A percentile compares a stretch with the other conserved stretches of the same genome.
Evolutionary conservation across 1,284 basidiomycete genomes (phyloP).

Genomic region (Apiotrichum brassicae): DNA sequence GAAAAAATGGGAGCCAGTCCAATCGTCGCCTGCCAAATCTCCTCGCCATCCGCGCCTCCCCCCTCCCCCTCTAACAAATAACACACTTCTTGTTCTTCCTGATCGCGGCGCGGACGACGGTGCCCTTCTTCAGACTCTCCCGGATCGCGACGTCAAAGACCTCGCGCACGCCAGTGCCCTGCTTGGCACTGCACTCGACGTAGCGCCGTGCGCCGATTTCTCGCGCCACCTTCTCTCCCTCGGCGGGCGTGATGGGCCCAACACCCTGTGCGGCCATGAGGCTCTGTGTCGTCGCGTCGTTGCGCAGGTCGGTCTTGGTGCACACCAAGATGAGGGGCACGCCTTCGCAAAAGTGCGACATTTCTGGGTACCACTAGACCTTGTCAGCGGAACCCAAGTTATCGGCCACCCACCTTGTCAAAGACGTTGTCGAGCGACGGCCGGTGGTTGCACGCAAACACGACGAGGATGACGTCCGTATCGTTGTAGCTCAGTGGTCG

Average conservation of each 20-base stretch:
- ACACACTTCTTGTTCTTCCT: slow-evolving; percentile 72
- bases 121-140: slow-evolving; percentile 67
- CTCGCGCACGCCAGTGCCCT: slow-evolving; percentile 78
- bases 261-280: slow-evolving; percentile 90
- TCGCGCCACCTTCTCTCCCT: slow-evolving; percentile 70
- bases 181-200: slow-evolving; percentile 90
- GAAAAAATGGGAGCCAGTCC: no score
- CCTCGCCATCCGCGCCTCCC: neutral
- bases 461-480: slow-evolving; percentile 91
- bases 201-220: slow-evolving; percentile 90
- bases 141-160: slow-evolving; percentile 86
- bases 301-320: slow-evolving; percentile 86
- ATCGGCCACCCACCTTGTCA: slow-evolving; percentile 53
- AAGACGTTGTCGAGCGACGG: slow-evolving; percentile 87
- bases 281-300: slow-evolving; percentile 78
- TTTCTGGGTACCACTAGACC: slow-evolving; percentile 89
- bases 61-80: slow-evolving; percentile 53
- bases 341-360: slow-evolving; percentile 92
- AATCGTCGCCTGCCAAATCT: neutral
- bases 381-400: neutral
- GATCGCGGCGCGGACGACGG: slow-evolving; percentile 53
- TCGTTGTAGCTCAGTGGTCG: slow-evolving; percentile 93
- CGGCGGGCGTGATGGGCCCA: slow-evolving; percentile 69
- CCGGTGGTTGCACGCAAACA: slow-evolving; percentile 97
- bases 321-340: slow-evolving; percentile 89